Conservation (phyloP, 2,329 filamentous ascomycete genomes). For the Penicillium crustosum region DNA sequence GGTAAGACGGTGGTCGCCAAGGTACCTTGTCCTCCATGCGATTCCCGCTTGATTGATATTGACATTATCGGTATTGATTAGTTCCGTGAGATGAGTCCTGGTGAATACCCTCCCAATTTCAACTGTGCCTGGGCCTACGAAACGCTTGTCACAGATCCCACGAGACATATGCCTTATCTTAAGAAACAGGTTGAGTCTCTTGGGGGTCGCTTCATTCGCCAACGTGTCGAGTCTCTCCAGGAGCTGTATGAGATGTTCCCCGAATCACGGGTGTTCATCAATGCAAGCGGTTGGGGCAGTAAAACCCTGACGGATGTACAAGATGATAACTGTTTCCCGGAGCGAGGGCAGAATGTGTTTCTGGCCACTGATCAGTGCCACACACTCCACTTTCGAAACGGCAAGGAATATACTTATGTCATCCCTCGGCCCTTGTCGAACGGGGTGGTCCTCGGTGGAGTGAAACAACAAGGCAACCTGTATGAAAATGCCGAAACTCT, state of each 20-base stretch:
- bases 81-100: conserved; percentile 35
- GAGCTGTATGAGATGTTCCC: conserved; percentile 39
- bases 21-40: conserved; percentile 16
- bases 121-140: conserved; percentile 38
- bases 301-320: conserved; percentile 35
- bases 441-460: conserved; percentile 38
- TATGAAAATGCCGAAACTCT: conserved; percentile 15
- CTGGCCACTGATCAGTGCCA: conserved; percentile 31
- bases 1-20: conserved; percentile 38
- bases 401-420: conserved; percentile 41
- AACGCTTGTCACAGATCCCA: conserved; percentile 40
- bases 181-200: conserved; percentile 30
- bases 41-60: neutral
- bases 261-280: conserved; percentile 39
- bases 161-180: conserved; percentile 39
- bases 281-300: conserved; percentile 41
- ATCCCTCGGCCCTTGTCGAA: conserved; percentile 38
- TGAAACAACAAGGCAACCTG: conserved; percentile 37
- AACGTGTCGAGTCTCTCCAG: conserved; percentile 34
- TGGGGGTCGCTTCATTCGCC: conserved; percentile 38
- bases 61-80: conserved; percentile 12
- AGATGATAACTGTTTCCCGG: conserved; percentile 38
- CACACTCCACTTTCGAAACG: conserved; percentile 39
- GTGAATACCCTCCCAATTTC: conserved; percentile 37
- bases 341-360: conserved; percentile 42